A percentile compares a stretch with the other conserved stretches of the same genome.
These are phyloP conservation scores for Claviceps pusilla DNA, from an alignment of 2,329 filamentous ascomycete genomes.

Conservation along the genomic window DNA sequence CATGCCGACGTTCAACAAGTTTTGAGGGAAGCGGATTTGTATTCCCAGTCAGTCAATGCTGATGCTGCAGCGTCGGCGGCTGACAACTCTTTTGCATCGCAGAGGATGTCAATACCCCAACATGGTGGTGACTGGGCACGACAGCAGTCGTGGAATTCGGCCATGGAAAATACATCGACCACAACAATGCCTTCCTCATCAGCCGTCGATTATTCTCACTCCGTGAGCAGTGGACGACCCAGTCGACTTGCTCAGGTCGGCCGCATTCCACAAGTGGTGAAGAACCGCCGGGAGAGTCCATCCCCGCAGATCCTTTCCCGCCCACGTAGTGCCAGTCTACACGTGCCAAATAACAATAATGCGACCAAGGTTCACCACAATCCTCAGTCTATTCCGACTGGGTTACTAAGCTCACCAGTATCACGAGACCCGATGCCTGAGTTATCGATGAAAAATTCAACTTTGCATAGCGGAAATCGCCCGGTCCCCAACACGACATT, in stretches of 20 bases:
- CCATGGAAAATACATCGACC: not conserved
- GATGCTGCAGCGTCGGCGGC: not conserved
- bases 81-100: not conserved
- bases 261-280: slow-evolving; percentile 70
- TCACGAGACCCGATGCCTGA: slow-evolving; percentile 24
- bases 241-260: slow-evolving; percentile 68
- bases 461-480: slow-evolving; percentile 17
- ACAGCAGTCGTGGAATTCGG: not conserved
- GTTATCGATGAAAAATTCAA: slow-evolving; percentile 21
- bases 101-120: not conserved
- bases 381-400: slow-evolving; percentile 30
- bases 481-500: slow-evolving; percentile 17
- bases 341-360: slow-evolving; percentile 16
- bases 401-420: slow-evolving; percentile 28
- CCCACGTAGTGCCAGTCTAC: slow-evolving; percentile 49
- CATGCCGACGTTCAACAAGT: slow-evolving; percentile 27
- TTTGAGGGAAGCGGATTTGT: slow-evolving; percentile 33
- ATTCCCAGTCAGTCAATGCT: slow-evolving; percentile 11
- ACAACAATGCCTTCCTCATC: slow-evolving; percentile 1
- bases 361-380: slow-evolving; percentile 16
- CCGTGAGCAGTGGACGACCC: slow-evolving; percentile 10
- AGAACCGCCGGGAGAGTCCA: slow-evolving; percentile 47
- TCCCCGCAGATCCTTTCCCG: slow-evolving; percentile 73
- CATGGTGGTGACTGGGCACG: not conserved
- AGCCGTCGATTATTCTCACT: not conserved